Evolutionary conservation across 2,329 filamentous ascomycete species (phyloP).

Genomic region (Torrubiella hemipterigena): DNA sequence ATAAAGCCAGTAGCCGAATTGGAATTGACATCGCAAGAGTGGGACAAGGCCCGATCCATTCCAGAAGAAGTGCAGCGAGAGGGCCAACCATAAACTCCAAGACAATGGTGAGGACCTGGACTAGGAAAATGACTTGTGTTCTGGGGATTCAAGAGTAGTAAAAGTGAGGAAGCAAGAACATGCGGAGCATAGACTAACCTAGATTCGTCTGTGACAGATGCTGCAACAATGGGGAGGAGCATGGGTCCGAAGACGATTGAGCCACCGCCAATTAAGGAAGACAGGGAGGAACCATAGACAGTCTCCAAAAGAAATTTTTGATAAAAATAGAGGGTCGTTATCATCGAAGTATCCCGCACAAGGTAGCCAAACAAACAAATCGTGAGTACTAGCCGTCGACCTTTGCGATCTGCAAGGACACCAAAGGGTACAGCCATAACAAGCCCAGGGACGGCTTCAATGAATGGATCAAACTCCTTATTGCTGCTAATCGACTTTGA

Average conservation of each 20-base stretch:
- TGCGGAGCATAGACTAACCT: background rate
- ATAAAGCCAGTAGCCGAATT: background rate
- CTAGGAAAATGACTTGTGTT: constrained; percentile 1
- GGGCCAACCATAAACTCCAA: background rate
- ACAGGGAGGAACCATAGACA: background rate
- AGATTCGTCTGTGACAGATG: background rate
- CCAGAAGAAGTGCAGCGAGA: constrained; percentile 1
- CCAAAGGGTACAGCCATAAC: constrained; percentile 1
- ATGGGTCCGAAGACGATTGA: constrained; percentile 1
- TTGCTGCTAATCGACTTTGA: background rate
- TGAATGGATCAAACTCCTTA: background rate
- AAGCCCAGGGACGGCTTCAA: constrained; percentile 1
- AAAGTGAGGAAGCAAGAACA: background rate
- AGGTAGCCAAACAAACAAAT: background rate
- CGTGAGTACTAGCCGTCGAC: constrained; percentile 1
- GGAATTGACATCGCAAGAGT: background rate
- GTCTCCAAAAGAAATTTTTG: background rate
- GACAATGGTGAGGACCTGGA: background rate
- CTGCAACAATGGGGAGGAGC: constrained; percentile 1
- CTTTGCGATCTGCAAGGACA: constrained; percentile 1
- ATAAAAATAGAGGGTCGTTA: constrained; percentile 1
- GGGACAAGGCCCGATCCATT: background rate
- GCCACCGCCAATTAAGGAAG: constrained; percentile 1
- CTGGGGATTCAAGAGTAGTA: background rate
- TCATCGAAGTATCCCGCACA: background rate